phyloP scores from a whole-genome alignment of 257 asterid species.

The Henckelia pumila region DNA sequence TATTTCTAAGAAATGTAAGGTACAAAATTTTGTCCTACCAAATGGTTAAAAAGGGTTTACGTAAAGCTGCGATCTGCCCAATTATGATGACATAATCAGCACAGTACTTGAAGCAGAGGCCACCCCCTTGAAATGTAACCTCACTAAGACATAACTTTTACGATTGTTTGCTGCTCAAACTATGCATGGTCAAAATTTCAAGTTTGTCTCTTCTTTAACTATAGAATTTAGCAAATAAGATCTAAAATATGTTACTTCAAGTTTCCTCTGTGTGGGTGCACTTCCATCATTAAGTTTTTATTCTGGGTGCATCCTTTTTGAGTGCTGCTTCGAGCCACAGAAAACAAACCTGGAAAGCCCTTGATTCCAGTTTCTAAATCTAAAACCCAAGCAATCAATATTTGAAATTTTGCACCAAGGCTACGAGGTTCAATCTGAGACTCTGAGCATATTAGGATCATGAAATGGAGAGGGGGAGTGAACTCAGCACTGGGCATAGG shows the following conservation, averaged over 20 bases:
- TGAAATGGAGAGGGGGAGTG: neutral
- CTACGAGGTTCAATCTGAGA: too few relatives aligned
- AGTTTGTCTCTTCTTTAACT: neutral
- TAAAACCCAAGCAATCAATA: neutral
- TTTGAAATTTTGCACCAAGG: conserved; percentile 13
- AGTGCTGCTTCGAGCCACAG: conserved; percentile 6
- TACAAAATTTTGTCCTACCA: neutral
- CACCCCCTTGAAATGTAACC: neutral
- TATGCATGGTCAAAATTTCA: neutral
- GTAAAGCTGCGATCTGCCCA: neutral
- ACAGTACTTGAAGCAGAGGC: conserved; percentile 6
- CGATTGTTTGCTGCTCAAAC: neutral
- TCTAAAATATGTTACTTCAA: neutral
- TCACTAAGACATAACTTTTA: neutral
- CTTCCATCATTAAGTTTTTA: neutral
- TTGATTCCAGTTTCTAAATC: conserved; percentile 7
- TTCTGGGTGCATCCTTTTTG: too few relatives aligned
- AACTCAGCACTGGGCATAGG: too few relatives aligned
- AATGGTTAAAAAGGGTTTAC: neutral
- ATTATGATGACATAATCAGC: neutral
- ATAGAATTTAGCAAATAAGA: too few relatives aligned
- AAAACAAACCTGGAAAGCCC: conserved; percentile 9
- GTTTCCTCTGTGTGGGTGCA: neutral
- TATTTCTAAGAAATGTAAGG: conserved; percentile 2
- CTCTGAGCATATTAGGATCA: neutral